Conservation (phyloP, 2,329 filamentous ascomycete genomes). For the Penicillium griseofulvum region DNA sequence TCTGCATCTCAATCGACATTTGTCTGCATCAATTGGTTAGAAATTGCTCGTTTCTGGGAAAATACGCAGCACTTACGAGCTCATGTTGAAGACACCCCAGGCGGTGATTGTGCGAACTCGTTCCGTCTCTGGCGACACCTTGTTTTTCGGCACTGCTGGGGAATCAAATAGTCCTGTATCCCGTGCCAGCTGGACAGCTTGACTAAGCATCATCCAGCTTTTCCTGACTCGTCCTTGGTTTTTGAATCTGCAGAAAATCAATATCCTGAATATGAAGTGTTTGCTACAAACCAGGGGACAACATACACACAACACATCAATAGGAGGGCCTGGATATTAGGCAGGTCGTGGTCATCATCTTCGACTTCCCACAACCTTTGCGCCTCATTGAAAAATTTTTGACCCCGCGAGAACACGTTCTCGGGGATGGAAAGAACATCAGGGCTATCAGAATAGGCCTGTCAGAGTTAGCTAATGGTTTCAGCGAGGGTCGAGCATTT, state of each 20-base stretch:
- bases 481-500: not conserved
- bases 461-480: conserved; percentile 4
- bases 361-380: conserved; percentile 38
- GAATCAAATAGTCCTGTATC: conserved; percentile 30
- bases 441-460: conserved; percentile 40
- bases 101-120: conserved; percentile 26
- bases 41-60: not conserved
- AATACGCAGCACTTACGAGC: conserved; percentile 22
- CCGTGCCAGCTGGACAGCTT: conserved; percentile 33
- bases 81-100: conserved; percentile 33
- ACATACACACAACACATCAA: conserved; percentile 36
- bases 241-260: conserved; percentile 27
- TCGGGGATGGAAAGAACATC: conserved; percentile 27
- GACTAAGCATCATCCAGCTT: conserved; percentile 33
- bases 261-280: not conserved
- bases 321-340: conserved; percentile 38
- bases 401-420: conserved; percentile 31
- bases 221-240: conserved; percentile 26
- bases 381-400: conserved; percentile 37
- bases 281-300: not conserved
- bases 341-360: conserved; percentile 31
- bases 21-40: conserved; percentile 23
- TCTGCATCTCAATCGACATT: conserved; percentile 29
- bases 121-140: conserved; percentile 18
- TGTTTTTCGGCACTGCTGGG: conserved; percentile 11